phyloP scores from a whole-genome alignment of 352 stramenopile genomes.

The Phytophthora constricta region DNA sequence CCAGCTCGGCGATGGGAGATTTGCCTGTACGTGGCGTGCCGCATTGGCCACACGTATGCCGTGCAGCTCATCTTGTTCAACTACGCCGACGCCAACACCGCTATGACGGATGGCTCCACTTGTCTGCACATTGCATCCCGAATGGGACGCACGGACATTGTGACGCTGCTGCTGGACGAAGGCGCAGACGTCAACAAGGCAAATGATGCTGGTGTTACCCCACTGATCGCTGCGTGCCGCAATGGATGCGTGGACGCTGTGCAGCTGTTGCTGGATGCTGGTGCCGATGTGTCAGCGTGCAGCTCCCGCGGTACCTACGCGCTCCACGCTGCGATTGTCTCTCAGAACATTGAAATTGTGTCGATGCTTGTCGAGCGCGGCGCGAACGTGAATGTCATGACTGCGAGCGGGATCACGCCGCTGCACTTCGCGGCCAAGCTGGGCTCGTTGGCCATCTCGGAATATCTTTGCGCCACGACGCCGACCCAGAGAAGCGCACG shows the following conservation, averaged over 20 bases:
- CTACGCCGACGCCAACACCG: slow-evolving; percentile 68
- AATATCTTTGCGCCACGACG: slow-evolving; percentile 74
- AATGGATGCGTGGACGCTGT: slow-evolving; percentile 67
- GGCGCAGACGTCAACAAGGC: slow-evolving; percentile 65
- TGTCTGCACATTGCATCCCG: slow-evolving; percentile 78
- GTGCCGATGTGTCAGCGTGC: slow-evolving; percentile 47
- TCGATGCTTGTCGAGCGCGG: slow-evolving; percentile 65
- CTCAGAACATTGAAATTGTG: slow-evolving; percentile 71
- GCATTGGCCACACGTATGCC: slow-evolving; percentile 75
- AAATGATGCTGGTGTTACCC: slow-evolving; percentile 71
- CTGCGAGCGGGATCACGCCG: slow-evolving; percentile 72
- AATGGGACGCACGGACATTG: slow-evolving; percentile 73
- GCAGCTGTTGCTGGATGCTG: slow-evolving; percentile 57
- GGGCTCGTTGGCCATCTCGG: slow-evolving; percentile 59
- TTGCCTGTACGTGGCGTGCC: slow-evolving; percentile 73
- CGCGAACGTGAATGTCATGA: slow-evolving; percentile 77
- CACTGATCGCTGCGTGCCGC: slow-evolving; percentile 72
- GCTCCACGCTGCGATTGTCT: slow-evolving; percentile 73
- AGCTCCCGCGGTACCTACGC: slow-evolving; percentile 67
- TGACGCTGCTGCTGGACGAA: slow-evolving; percentile 68
- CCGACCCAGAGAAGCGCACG: slow-evolving; percentile 70
- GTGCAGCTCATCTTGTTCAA: slow-evolving; percentile 80
- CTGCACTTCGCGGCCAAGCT: slow-evolving; percentile 81
- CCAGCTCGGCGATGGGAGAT: slow-evolving; percentile 72
- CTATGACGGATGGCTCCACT: slow-evolving; percentile 66